Base-by-base conservation (phyloP, 129 eudicot genomes). In the Arctium minus region DNA sequence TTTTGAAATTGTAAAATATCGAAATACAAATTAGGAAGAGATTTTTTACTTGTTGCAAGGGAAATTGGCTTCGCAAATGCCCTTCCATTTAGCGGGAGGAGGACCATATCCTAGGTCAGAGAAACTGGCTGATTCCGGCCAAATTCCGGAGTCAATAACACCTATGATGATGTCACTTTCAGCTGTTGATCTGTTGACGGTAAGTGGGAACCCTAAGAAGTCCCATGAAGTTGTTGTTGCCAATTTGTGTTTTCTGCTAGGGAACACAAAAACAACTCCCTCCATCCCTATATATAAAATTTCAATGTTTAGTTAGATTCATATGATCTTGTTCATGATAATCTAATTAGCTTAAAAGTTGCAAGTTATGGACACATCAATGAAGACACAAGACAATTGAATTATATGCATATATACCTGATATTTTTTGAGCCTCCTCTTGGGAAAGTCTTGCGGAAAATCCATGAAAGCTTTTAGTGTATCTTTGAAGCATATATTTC, bases 181-280 rank as follows among this genome's bases (percentile, higher is more conserved):
- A 15, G 38, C 4, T 0, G 53, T 70, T 77, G 86, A 9, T 37
- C 70, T 73, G 40, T 37, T 72, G 9, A 70, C 82, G 27, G 53
- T 42, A 13, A 48, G 86, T 6, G 86, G 81, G 27, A 83, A 78
- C 44, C 86, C 82, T 6, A 83, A 46, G 64, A 83, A 83, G 72
- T 77, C 86, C 86, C 86, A 83, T 50, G 86, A 83, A 64, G 82
- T 77, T 77, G 82, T 83, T 9, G 86, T 83, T 35, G 77, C 82
- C 40, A 83, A 73, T 37, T 77, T 48, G 56, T 70, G 60, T 68
- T 70, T 83, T 35, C 18, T 22, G 69, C 82, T 83, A 11, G 64
- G 86, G 46, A 83, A 83, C 17, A 83, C 86, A 0, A 82, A 83
- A 8, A 83, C 82, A 6, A 83, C 78, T 33, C 82, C 86, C 8